Evolutionary conservation across 164 flowering plant species (phyloP).

Genomic region (Vitis amurensis): DNA sequence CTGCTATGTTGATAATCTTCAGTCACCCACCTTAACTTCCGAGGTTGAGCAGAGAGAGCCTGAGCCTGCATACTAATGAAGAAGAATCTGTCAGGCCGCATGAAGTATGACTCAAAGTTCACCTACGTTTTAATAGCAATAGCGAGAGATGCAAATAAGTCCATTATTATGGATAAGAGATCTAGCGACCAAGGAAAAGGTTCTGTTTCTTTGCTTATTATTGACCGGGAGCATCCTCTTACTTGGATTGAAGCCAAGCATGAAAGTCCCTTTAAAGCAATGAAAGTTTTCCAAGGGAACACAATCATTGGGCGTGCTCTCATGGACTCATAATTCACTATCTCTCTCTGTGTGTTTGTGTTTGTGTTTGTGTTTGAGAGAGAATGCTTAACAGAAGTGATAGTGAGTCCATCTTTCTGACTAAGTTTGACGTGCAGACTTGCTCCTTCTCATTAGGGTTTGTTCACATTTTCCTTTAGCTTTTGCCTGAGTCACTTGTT

Average conservation of each 20-base stretch:
- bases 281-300: slow-evolving; percentile 18
- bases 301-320: slow-evolving; percentile 47
- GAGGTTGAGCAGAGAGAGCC: no score
- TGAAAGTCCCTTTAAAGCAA: slow-evolving; percentile 39
- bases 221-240: slow-evolving; percentile 12
- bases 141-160: background rate
- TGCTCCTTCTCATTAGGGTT: slow-evolving; percentile 3
- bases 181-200: background rate
- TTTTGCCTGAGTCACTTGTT: slow-evolving; percentile 8
- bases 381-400: slow-evolving; percentile 3
- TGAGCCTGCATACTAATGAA: no score
- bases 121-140: no score
- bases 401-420: slow-evolving; percentile 4
- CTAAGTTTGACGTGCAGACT: slow-evolving; percentile 10
- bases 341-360: background rate
- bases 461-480: background rate
- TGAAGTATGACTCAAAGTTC: no score
- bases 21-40: no score
- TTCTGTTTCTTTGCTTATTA: slow-evolving; percentile 7
- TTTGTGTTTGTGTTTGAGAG: slow-evolving; percentile 3
- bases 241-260: slow-evolving; percentile 45
- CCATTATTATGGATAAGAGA: background rate
- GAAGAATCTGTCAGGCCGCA: no score
- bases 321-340: slow-evolving; percentile 14
- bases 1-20: no score